A percentile compares a stretch with the other conserved stretches of the same genome.
Conservation (phyloP, 2,329 filamentous ascomycete species). For the Penicillium digitatum region DNA sequence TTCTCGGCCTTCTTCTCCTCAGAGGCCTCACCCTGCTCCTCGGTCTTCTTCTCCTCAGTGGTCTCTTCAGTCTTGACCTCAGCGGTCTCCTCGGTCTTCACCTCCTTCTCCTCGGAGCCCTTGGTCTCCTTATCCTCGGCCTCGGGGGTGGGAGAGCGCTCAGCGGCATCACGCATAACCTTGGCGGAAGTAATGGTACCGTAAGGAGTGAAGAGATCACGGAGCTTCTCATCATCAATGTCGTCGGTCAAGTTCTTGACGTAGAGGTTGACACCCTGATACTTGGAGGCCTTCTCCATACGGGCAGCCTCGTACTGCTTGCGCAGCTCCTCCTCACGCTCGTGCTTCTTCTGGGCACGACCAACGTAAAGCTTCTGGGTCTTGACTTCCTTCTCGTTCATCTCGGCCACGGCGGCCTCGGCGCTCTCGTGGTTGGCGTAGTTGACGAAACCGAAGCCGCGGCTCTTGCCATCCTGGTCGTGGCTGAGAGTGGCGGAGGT, state of each 20-base stretch:
- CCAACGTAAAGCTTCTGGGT: conserved; percentile 96
- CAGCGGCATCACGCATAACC: conserved; percentile 84
- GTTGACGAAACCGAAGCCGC: conserved; percentile 95
- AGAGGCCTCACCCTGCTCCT: conserved; percentile 54
- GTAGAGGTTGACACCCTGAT: conserved; percentile 98
- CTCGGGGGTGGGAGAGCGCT: conserved; percentile 45
- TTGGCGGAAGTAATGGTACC: conserved; percentile 97
- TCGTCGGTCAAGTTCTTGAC: conserved; percentile 99
- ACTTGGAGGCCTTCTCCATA: conserved; percentile 97
- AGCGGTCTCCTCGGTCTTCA: conserved; percentile 44
- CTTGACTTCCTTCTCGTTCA: conserved; percentile 88
- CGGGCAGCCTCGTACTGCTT: conserved; percentile 98
- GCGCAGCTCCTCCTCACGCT: conserved; percentile 98
- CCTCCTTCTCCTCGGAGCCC: conserved; percentile 40
- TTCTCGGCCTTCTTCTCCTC: conserved; percentile 57
- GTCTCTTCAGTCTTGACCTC: conserved; percentile 46
- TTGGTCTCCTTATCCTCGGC: conserved; percentile 47
- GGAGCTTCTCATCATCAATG: conserved; percentile 95
- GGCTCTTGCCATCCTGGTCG: conserved; percentile 85
- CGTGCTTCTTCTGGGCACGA: conserved; percentile 99
- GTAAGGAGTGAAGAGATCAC: conserved; percentile 84
- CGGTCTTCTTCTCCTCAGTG: conserved; percentile 50
- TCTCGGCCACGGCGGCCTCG: conserved; percentile 77
- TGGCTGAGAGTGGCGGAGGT: conserved; percentile 93
- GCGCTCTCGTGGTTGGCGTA: conserved; percentile 89